Base-by-base conservation (phyloP, 148 eudicot species). In the Polygonum maritimum region DNA sequence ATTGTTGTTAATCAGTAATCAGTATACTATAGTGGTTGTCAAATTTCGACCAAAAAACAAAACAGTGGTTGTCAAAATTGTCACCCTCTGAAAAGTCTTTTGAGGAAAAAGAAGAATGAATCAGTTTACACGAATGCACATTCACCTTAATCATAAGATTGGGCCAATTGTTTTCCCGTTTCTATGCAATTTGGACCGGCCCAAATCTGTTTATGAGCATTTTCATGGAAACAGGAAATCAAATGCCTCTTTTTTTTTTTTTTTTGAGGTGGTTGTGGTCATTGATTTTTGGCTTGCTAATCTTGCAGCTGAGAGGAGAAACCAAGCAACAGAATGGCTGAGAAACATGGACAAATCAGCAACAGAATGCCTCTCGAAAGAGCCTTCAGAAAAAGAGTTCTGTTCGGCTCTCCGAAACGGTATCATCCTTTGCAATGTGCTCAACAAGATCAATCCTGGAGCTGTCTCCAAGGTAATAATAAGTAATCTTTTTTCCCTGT, bases 341-440 rank as follows among this genome's bases (percentile, higher is more conserved):
- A 81, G 92, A 63, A 82, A 84, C 48, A 94, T 94, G 97, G 97
- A 94, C 88, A 84, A 83, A 67, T 84, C 82, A 3, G 97, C 97
- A 44, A 74, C 83, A 84, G 91, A 86, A 63, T 80, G 84, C 39
- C 88, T 94, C 0, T 76, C 97, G 1, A 86, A 82, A 80, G 84
- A 91, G 19, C 94, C 97, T 19, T 87, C 88, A 18, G 97, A 94
- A 63, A 90, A 91, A 18, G 86, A 83, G 2, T 94, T 94, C 80
- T 84, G 92, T 10, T 81, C 80, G 41, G 85, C 95, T 45, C 98
- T 94, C 15, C 97, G 97, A 81, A 94, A 90, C 38, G 98, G 98
- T 57, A 97, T 91, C 86, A 88, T 94, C 72, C 97, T 94, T 78
- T 94, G 98, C 90, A 94, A 94, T 63, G 97, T 94, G 83, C 97